A percentile compares a stretch with the other conserved stretches of the same genome.
Conservation (phyloP, 805 yeast species). For the Pichia nakasei region DNA sequence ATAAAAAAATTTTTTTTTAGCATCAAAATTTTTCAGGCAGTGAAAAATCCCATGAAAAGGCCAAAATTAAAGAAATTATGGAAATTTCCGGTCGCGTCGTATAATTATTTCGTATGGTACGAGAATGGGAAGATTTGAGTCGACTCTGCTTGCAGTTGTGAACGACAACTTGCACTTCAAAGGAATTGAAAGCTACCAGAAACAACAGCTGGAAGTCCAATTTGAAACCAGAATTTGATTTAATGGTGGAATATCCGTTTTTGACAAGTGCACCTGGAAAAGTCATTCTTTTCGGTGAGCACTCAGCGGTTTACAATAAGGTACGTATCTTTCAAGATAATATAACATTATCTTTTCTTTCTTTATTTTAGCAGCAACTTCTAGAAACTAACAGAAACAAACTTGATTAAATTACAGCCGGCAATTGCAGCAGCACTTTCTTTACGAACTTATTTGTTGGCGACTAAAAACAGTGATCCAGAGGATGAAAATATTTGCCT, state of each 20-base stretch:
- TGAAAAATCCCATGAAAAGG: not conserved
- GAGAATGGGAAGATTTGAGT: no score
- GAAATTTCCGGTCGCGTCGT: not conserved
- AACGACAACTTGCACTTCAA: no score
- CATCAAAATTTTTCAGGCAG: conserved; percentile 4
- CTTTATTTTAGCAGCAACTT: no score
- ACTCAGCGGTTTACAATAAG: conserved; percentile 85
- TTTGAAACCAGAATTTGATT: no score
- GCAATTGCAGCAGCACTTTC: conserved; percentile 95
- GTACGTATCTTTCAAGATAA: conserved; percentile 22
- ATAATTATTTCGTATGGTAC: no score
- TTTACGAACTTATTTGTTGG: conserved; percentile 72
- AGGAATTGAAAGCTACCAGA: no score
- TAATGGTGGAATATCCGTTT: conserved; percentile 41
- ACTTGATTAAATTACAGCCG: conserved; percentile 35
- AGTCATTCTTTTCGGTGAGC: conserved; percentile 93
- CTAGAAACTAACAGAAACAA: no score
- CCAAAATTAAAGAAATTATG: not conserved
- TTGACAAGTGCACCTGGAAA: conserved; percentile 93
- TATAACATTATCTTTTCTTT: no score
- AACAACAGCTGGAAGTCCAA: no score
- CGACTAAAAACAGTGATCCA: conserved; percentile 33
- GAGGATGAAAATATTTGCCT: conserved; percentile 41
- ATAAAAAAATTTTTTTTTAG: conserved; percentile 3
- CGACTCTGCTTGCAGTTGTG: no score